Evolutionary conservation across 805 yeast genomes (phyloP), one percentile per base, ranked within the genome.

Genomic region (Saitoella complicata): DNA sequence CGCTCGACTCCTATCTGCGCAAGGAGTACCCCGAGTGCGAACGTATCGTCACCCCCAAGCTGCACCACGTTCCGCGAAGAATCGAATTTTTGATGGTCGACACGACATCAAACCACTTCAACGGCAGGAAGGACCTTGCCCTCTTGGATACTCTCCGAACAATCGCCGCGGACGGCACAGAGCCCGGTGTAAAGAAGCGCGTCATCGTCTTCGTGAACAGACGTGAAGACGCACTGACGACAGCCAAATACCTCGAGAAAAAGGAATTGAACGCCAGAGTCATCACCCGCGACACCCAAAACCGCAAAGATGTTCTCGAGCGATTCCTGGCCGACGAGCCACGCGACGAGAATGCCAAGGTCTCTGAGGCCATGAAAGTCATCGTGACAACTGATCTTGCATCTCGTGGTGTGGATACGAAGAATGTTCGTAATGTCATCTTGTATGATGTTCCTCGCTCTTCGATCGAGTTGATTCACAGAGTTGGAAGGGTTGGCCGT

Each of bases 401-500:
- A 46, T 87, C 96, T 1, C 69, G 98, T 55, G 98, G 98, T 2
- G 63, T 91, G 45, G 88, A 88, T 56, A 86, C 91, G 62, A 71
- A 72, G 45, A 81, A 81, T 11, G 75, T 91, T 32, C 71, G 86
- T 52, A 86, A 86, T 53, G 83, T 88, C 8, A 69, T 88, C 31
- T 63, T 91, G 42, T 80, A 78, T 65, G 96, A 88, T 57, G 74
- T 86, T 39, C 98, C 98, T 5, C 71, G 72, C 44, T 78, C 80
- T 10, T 74, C 95, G 0, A 78, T 84, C 12, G 97, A 88, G 61
- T 66, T 88, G 48, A 76, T 88, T 13, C 97, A 88, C 59, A 68
- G 98, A 49, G 80, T 84, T 1, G 98, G 98, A 1, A 73, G 98
- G 63, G 88, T 96, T 0, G 96, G 95, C 2, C 67, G 98, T 58